Evolutionary conservation across 805 yeast species (phyloP), one percentile per base, ranked within the genome.

Genomic region (Dipodascus albidus): DNA sequence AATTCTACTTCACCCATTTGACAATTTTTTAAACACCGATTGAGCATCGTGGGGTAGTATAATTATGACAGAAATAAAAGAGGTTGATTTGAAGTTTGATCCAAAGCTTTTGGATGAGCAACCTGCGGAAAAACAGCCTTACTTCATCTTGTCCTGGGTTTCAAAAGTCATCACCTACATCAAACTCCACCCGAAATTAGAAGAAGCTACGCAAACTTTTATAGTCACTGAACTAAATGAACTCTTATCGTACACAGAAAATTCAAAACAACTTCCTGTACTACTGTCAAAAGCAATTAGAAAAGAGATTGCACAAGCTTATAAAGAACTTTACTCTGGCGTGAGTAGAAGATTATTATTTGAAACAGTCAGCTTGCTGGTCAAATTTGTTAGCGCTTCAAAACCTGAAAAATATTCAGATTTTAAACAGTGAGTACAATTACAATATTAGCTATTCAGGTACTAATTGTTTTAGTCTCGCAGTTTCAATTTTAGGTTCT

Each of bases 321-420:
- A 57, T 42, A 51, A 54, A 23, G 14, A 20, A 15, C 21, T 57
- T 15, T 59, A 57, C 49, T 20, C 54, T 17, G 24, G 31, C 4
- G 55, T 27, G 23, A 23, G 48, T n/a, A 55, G 49, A 14, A 47
- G 48, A 20, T 54, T 54, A 24, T 54, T 65, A 44, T 65, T 59
- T 50, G 68, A 65, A 47, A 59, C 62, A 8, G 58, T 59, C 44
- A 64, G 62, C 50, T 57, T 58, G 35, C 49, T 58, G 9, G 44
- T 64, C 17, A 54, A 52, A 4, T 52, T 52, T 3, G 17, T 64
- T 19, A 61, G 58, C 50, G 47, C 60, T 15, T 64, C 62, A 21
- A 63, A 60, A 49, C 52, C 60, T 6, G 66, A 65, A 48, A 64
- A 63, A 53, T 59, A 62, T 49, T 51, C 59, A 14, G 66, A 61